Percentiles rank a stretch among this genome's conserved stretches.
These are phyloP conservation scores for Termitomyces bulborhizus DNA, from an alignment of 768 basidiomycete species.

Conservation along the genomic window DNA sequence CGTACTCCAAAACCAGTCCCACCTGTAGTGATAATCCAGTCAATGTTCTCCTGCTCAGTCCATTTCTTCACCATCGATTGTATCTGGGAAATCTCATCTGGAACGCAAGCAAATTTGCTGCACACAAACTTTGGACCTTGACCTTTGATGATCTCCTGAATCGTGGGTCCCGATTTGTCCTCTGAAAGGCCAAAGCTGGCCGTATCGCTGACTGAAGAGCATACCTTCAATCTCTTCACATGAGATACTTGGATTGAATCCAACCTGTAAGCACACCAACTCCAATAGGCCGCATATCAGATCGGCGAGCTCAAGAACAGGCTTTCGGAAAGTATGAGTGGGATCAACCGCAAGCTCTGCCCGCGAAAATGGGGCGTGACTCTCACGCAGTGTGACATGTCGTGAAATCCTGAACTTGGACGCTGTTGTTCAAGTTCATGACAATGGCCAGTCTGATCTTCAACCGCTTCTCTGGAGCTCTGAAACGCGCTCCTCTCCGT, in stretches of 20 bases:
- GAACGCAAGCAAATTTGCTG: conserved; percentile 40
- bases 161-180: conserved; percentile 64
- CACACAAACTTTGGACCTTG: conserved; percentile 28
- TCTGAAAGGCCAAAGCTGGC: conserved; percentile 39
- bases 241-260: conserved; percentile 3
- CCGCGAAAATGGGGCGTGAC: neutral
- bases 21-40: conserved; percentile 79
- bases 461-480: conserved; percentile 11
- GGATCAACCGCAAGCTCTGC: neutral
- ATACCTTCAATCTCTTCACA: conserved; percentile 3
- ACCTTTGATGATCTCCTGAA: conserved; percentile 41
- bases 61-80: conserved; percentile 39
- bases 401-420: conserved; percentile 1
- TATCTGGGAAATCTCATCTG: conserved; percentile 59
- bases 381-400: conserved; percentile 4
- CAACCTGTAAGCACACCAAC: conserved; percentile 27
- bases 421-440: neutral
- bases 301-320: too few species aligned
- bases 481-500: conserved; percentile 3
- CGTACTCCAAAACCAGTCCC: conserved; percentile 83
- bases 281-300: conserved; percentile 15
- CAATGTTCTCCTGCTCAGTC: conserved; percentile 38
- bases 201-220: conserved; percentile 62
- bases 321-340: too few species aligned
- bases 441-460: conserved; percentile 19